Conservation (phyloP, 78 protist species). For the Monocercomonoides exilis region DNA sequence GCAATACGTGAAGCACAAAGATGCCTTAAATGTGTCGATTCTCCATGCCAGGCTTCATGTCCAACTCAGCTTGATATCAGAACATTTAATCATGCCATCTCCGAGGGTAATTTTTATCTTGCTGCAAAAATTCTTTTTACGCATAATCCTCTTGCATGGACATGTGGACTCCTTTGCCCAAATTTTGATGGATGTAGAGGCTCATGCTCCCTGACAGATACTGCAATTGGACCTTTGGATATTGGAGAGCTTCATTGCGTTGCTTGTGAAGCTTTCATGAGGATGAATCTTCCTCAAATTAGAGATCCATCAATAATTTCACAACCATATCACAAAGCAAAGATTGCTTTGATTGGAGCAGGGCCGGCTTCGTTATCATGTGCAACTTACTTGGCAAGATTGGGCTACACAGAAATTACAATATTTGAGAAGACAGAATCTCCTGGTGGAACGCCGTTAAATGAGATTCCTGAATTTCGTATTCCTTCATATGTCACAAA, state of each 20-base stretch:
- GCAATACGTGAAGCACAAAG: conserved; percentile 68
- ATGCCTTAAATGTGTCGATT: conserved; percentile 84
- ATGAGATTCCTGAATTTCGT: conserved; percentile 85
- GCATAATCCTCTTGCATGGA: conserved; percentile 79
- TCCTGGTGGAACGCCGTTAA: conserved; percentile 69
- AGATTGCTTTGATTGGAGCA: conserved; percentile 76
- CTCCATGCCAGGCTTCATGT: conserved; percentile 84
- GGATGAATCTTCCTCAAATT: conserved; percentile 76
- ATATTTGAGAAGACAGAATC: conserved; percentile 79
- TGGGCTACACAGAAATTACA: conserved; percentile 77
- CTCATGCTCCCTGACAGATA: conserved; percentile 76
- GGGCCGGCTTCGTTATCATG: conserved; percentile 87
- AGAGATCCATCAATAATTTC: conserved; percentile 67
- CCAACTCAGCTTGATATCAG: conserved; percentile 82
- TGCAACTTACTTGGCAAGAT: conserved; percentile 78
- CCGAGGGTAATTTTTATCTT: conserved; percentile 72
- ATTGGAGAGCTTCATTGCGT: conserved; percentile 81
- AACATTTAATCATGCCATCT: conserved; percentile 63
- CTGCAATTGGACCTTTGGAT: conserved; percentile 82
- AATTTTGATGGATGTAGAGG: conserved; percentile 71
- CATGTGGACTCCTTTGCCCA: conserved; percentile 89
- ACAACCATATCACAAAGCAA: conserved; percentile 24
- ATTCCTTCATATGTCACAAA: conserved; percentile 69
- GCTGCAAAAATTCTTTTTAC: conserved; percentile 79
- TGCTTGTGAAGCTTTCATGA: conserved; percentile 67